Base-by-base conservation (phyloP, 1,284 basidiomycete genomes). In the Irpex lacteus region DNA sequence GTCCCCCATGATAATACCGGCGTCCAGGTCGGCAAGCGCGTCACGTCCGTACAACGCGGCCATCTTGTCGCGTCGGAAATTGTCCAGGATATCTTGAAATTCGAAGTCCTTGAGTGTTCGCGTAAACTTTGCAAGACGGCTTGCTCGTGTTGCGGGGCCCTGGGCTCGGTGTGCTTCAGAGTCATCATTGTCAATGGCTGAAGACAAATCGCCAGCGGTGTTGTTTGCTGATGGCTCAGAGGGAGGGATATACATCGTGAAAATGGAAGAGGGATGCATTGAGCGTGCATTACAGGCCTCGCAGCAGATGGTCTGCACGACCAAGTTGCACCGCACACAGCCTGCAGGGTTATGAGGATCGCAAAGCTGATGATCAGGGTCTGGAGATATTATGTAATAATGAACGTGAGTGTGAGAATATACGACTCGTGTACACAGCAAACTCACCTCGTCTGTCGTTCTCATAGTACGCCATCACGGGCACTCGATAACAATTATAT, bases 1-100 rank as follows among this genome's bases (percentile, higher is more conserved):
- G 62, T 71, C 59, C 13, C 69, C 47, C 66, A 77, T 70, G 37
- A 76, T 19, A 36, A 50, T 40, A 19, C 7, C 64, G 44, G 13
- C 19, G 18, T 18, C 67, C 58, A 62, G 36, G n/a, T 1, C 62
- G 37, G 34, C 59, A 63, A 26, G 63, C 21, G 49, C 56, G 19
- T 21, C 32, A 13, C 1, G 47, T 9, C 44, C 52, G 52, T 32
- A 64, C 11, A 7, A 19, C n/a, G 54, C 40, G 11, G 40, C 37
- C 37, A 60, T 63, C 34, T 21, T 50, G 8, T 60, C 57, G 47
- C 55, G 49, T 61, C 60, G 62, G 64, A 37, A 69, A 9, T 34
- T 18, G 13, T 61, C 9, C 11, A 64, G 53, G 2, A 15, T n/a
- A 7, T 36, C 19, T 7, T 32, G 38, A 5, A 64, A 60, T 8